phyloP scores from a whole-genome alignment of 495 filamentous ascomycete genomes.

The Thermothielavioides terrestris region DNA sequence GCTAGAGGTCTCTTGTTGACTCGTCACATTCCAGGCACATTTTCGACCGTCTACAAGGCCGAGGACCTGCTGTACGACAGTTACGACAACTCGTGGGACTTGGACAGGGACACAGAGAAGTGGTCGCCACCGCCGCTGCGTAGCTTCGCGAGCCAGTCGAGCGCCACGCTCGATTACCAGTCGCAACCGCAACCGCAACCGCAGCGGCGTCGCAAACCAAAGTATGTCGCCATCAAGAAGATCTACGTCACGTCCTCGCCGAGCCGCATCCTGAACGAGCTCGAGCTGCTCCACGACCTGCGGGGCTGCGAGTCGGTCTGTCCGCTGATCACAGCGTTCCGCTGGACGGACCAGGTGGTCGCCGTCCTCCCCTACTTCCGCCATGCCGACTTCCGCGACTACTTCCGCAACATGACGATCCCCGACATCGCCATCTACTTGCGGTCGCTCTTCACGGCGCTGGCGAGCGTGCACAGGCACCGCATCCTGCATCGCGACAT shows the following conservation, averaged over 20 bases:
- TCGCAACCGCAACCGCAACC: conserved; percentile 4
- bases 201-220: conserved; percentile 41
- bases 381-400: conserved; percentile 91
- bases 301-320: conserved; percentile 75
- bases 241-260: conserved; percentile 98
- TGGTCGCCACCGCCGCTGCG: conserved; percentile 56
- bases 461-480: conserved; percentile 71
- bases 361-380: conserved; percentile 92
- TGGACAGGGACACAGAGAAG: conserved; percentile 53
- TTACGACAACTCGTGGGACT: conserved; percentile 83
- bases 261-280: conserved; percentile 86
- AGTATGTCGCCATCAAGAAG: conserved; percentile 95
- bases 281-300: conserved; percentile 90
- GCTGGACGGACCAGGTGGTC: conserved; percentile 87
- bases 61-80: conserved; percentile 85
- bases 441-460: conserved; percentile 74
- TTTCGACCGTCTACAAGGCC: conserved; percentile 97
- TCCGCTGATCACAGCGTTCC: conserved; percentile 92
- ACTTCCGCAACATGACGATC: conserved; percentile 80
- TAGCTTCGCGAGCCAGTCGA: conserved; percentile 19
- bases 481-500: conserved; percentile 93
- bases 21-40: conserved; percentile 61
- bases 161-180: conserved; percentile 15
- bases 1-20: neutral
- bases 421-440: conserved; percentile 84